Base-by-base conservation (phyloP, 129 eudicot species). In the Sambucus nigra region DNA sequence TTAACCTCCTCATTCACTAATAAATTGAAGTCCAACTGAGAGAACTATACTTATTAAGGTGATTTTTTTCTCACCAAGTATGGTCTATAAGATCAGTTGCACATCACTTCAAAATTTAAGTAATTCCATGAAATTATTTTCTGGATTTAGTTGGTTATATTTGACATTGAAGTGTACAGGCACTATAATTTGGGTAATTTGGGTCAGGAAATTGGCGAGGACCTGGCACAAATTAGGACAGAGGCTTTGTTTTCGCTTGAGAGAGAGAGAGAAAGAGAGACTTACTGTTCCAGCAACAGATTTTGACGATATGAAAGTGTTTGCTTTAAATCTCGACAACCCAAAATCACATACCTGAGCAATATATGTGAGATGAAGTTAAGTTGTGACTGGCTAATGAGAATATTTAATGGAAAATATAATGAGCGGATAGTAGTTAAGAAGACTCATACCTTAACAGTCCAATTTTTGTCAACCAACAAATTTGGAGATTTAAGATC, bases 241-340 rank as follows among this genome's bases (percentile, higher is more conserved):
- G 35, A 8, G 35, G 35, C 35, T n/a, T n/a, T n/a, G n/a, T n/a
- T n/a, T n/a, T n/a, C n/a, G n/a, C n/a, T n/a, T n/a, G 4, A 31
- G 8, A 13, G 21, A 51, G 41, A 56, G 53, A 47, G 22, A 8
- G 61, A 51, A 47, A 65, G 56, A 73, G 69, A 61, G 56, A 61
- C 69, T 74, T 74, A 92, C 99, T 16, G 99, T 92, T 75, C 99
- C 99, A 51, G 99, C 99, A 60, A 75, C 92, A 45, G 99, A 92
- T 66, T 92, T 92, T 49, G 99, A 86, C 0, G 99, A 86, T 57
- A 92, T 69, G 78, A 92, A 92, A 25, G 99, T 86, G 63, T 86
- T 80, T 2, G 94, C 93, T 72, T 92, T 92, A 45, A 86, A 82
- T 67, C 99, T 74, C 28, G 99, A 92, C 72, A 92, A 55, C 47